phyloP scores from a whole-genome alignment of 345 rosid genomes.

The Corymbia maculata region DNA sequence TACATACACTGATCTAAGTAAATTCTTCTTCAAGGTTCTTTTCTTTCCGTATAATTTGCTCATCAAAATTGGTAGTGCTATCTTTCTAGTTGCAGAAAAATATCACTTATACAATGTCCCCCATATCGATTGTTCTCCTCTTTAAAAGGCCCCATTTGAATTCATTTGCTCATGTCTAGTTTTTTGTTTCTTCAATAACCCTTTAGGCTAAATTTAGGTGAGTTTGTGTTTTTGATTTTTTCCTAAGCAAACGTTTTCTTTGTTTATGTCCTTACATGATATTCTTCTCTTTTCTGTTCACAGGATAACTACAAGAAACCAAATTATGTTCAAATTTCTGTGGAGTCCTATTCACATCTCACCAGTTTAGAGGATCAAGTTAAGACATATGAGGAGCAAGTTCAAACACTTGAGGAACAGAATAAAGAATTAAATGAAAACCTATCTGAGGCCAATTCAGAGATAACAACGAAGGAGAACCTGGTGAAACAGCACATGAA shows the following conservation, averaged over 20 bases:
- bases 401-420: conserved; percentile 50
- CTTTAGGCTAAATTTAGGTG: neutral
- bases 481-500: conserved; percentile 92
- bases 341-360: conserved; percentile 72
- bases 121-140: neutral
- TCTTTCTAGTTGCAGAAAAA: neutral
- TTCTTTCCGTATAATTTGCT: neutral
- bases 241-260: neutral
- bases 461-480: conserved; percentile 61
- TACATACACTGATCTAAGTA: neutral
- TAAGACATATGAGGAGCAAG: conserved; percentile 45
- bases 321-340: conserved; percentile 75
- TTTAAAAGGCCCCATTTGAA: neutral
- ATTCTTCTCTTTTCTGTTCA: neutral
- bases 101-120: neutral
- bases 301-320: conserved; percentile 71
- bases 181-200: neutral
- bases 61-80: neutral
- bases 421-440: conserved; percentile 64
- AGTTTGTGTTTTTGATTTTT: neutral
- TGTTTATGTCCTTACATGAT: neutral
- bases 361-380: conserved; percentile 71
- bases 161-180: neutral
- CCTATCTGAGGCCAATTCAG: conserved; percentile 54
- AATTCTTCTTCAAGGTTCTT: neutral